phyloP scores from a whole-genome alignment of 2,329 filamentous ascomycete genomes.

The Cadophora luteo-olivacea region DNA sequence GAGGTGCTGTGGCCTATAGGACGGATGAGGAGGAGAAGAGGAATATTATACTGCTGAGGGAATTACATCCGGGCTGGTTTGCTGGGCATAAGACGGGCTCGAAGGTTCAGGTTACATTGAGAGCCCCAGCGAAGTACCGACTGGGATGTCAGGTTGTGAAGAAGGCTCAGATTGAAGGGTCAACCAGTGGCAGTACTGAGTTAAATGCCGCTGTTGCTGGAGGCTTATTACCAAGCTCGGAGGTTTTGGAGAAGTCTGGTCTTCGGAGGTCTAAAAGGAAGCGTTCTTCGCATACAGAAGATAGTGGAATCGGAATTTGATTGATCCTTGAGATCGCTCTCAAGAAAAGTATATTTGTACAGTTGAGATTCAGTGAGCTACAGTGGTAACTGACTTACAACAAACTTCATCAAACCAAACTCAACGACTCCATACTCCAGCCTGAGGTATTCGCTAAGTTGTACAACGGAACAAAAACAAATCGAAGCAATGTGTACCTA shows the following conservation, averaged over 20 bases:
- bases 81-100: background rate
- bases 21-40: background rate
- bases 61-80: constrained; percentile 14
- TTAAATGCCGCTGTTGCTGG: background rate
- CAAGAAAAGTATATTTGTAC: background rate
- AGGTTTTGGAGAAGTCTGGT: background rate
- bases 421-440: background rate
- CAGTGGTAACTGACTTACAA: background rate
- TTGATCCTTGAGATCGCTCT: background rate
- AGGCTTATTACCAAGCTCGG: background rate
- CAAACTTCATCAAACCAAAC: background rate
- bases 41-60: background rate
- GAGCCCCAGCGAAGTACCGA: background rate
- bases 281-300: background rate
- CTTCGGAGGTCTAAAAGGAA: background rate
- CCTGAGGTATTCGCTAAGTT: background rate
- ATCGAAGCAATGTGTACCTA: background rate
- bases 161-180: background rate
- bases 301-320: background rate
- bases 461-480: background rate
- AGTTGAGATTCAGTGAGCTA: background rate
- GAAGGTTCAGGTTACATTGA: background rate
- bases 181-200: background rate
- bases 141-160: background rate
- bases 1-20: background rate